Evolutionary conservation across 208 protist species (phyloP).

Genomic region (Endotrypanum monterogeii): DNA sequence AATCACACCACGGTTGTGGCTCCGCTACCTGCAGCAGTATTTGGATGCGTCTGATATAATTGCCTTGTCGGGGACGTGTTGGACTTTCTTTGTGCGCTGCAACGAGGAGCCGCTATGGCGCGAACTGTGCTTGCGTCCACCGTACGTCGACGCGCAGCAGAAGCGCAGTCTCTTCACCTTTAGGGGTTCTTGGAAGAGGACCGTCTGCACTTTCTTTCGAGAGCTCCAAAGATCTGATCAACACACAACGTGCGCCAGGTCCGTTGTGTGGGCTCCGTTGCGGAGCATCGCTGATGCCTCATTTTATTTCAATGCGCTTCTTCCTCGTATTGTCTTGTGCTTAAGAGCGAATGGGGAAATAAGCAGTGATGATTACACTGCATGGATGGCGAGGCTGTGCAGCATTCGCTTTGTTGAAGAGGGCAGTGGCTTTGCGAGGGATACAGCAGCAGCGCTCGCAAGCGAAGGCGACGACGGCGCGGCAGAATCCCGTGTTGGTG

Average conservation of each 20-base stretch:
- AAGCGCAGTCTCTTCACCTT: conserved; percentile 36
- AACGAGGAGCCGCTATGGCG: conserved; percentile 34
- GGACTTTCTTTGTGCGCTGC: conserved; percentile 26
- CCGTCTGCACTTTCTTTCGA: conserved; percentile 11
- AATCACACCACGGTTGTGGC: not conserved
- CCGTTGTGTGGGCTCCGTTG: not conserved
- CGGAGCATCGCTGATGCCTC: conserved; percentile 2
- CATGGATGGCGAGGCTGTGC: not conserved
- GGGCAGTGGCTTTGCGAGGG: not conserved
- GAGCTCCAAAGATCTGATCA: not conserved
- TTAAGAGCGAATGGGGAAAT: not conserved
- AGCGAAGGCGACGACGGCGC: not conserved
- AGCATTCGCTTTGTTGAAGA: not conserved
- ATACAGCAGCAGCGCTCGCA: not conserved
- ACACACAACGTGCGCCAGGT: not conserved
- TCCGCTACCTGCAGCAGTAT: conserved; percentile 9
- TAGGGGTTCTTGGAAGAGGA: conserved; percentile 41
- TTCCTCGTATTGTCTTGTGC: conserved; percentile 8
- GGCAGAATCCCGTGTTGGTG: not conserved
- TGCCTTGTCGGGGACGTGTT: conserved; percentile 24
- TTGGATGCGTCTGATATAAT: conserved; percentile 22
- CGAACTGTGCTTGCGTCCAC: conserved; percentile 16
- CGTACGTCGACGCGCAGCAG: conserved; percentile 23
- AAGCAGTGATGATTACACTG: not conserved
- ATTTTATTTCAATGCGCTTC: not conserved